Evolutionary conservation across 2,329 filamentous ascomycete species (phyloP), one percentile per base, ranked within the genome.

Genomic region (Verticillium zaregamsianum): DNA sequence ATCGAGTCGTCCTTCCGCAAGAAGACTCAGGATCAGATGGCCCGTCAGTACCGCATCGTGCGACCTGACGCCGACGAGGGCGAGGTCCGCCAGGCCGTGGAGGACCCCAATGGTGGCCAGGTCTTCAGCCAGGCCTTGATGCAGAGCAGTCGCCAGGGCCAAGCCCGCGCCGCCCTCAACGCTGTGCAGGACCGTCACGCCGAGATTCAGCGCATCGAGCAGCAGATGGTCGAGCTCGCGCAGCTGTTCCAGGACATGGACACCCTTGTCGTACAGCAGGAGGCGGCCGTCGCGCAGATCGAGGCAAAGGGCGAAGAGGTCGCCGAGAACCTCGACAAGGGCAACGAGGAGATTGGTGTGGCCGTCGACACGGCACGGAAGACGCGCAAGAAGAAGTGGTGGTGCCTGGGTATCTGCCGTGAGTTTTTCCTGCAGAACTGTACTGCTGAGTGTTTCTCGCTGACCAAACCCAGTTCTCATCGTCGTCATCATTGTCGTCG

Each of bases 361-460:
- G 93, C 93, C 14, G 90, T 97, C 65, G 82, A 84, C 64, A 96
- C 91, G 68, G 94, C 94, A 9, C 84, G 90, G 73, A 86, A 87
- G 68, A 91, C 90, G 58, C 85, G 91, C 68, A 91, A 88, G 80
- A 96, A 96, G 92, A 97, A 97, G 90, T 97, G 93, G 93, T 93
- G 91, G 74, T 97, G 93, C 82, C 79, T 97, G 68, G 88, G 89
- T 70, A 92, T 97, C 71, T 79, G 82, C 68, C 79, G 84, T 86
- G 80, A 68, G 84, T 71, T 23, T 55, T 9, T 11, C 20, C 17
- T 11, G n/a, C 33, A 32, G 37, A 57, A 55, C 33, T 2, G 35
- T 5, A 14, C n/a, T 17, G 9, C 14, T 35, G 3, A 56, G 31
- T 64, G 64, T 40, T 67, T 63, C 32, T 33, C 56, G 20, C 49